Conservation (phyloP, 2,329 filamentous ascomycete species). For the Davidsoniella neocaledoniae region DNA sequence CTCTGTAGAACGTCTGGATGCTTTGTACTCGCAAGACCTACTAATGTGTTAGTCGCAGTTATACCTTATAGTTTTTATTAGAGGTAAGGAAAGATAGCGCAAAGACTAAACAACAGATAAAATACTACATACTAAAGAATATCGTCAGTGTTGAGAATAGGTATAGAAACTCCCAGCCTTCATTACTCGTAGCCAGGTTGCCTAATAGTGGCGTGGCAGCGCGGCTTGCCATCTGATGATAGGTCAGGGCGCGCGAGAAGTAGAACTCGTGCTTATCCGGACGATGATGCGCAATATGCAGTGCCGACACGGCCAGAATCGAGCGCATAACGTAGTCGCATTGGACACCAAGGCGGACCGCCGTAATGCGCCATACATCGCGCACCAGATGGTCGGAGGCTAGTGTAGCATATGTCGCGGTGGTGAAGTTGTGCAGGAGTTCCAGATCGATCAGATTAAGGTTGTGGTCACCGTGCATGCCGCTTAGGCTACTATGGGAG, state of each 20-base stretch:
- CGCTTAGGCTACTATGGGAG: neutral
- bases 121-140: constrained; percentile 17
- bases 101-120: neutral
- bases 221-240: constrained; percentile 19
- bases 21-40: constrained; percentile 17
- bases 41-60: neutral
- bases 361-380: constrained; percentile 29
- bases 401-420: constrained; percentile 31
- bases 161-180: constrained; percentile 16
- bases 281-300: constrained; percentile 26
- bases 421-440: constrained; percentile 35
- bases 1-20: constrained; percentile 19
- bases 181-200: constrained; percentile 12
- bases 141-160: constrained; percentile 20
- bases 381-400: constrained; percentile 22
- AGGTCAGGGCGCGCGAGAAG: constrained; percentile 13
- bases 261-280: constrained; percentile 11
- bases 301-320: constrained; percentile 30
- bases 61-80: too few relatives aligned
- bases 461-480: constrained; percentile 11
- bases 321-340: constrained; percentile 31
- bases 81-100: neutral
- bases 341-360: constrained; percentile 29
- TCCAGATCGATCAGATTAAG: constrained; percentile 30
- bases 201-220: constrained; percentile 18